phyloP scores from a whole-genome alignment of 2,329 filamentous ascomycete genomes.

The Verticillium alfalfae region DNA sequence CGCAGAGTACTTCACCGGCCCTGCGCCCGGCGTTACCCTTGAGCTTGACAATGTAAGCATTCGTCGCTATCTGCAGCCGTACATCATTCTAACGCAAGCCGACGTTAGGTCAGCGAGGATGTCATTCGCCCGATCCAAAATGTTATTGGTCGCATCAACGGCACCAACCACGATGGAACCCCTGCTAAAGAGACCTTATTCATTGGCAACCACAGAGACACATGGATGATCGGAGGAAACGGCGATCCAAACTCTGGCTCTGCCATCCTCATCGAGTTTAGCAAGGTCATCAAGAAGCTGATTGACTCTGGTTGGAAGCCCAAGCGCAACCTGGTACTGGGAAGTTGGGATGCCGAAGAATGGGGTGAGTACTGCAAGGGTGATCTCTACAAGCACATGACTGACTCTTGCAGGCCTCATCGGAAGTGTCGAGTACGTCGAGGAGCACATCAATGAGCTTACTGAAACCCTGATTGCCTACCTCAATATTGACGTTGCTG shows the following conservation, averaged over 20 bases:
- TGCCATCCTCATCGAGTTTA: slow-evolving; percentile 69
- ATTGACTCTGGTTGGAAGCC: slow-evolving; percentile 74
- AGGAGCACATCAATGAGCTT: slow-evolving; percentile 76
- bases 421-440: slow-evolving; percentile 82
- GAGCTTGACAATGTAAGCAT: slow-evolving; percentile 57
- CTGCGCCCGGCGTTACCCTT: slow-evolving; percentile 51
- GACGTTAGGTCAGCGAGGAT: slow-evolving; percentile 38
- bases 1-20: slow-evolving; percentile 35
- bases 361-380: slow-evolving; percentile 7
- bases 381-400: slow-evolving; percentile 51
- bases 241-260: slow-evolving; percentile 78
- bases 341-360: slow-evolving; percentile 28
- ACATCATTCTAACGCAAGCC: background rate
- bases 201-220: slow-evolving; percentile 76
- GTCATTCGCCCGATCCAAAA: slow-evolving; percentile 68
- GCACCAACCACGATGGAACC: slow-evolving; percentile 54
- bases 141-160: slow-evolving; percentile 76
- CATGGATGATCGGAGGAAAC: slow-evolving; percentile 82
- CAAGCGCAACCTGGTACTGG: slow-evolving; percentile 51
- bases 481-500: slow-evolving; percentile 72
- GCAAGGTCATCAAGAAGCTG: slow-evolving; percentile 65
- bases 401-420: slow-evolving; percentile 69
- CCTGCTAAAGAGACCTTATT: slow-evolving; percentile 58
- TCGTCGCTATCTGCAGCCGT: slow-evolving; percentile 23
- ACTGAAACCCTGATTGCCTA: slow-evolving; percentile 67